Evolutionary conservation across 1,284 basidiomycete genomes (phyloP).

Genomic region (Puccinia novopanici): DNA sequence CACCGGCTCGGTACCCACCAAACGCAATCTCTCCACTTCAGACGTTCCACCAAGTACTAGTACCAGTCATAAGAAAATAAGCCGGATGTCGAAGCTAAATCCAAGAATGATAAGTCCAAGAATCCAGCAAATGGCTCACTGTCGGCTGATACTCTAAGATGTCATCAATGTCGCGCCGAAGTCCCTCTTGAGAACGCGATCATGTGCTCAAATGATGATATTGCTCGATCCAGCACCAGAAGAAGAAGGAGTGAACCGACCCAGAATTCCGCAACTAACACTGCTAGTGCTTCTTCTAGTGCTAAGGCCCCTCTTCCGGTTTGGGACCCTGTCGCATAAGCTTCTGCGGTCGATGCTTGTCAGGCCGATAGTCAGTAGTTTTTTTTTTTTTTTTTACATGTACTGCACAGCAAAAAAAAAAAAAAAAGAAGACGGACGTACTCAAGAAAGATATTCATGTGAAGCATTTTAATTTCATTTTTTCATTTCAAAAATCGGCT

Average conservation of each 20-base stretch:
- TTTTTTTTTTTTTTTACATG: not conserved
- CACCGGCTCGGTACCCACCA: conserved; percentile 3
- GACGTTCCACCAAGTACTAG: conserved; percentile 4
- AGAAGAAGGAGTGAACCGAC: conserved; percentile 9
- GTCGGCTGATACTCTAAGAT: conserved; percentile 11
- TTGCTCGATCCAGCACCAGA: not conserved
- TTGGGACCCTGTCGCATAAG: conserved; percentile 19
- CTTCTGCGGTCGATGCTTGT: conserved; percentile 43
- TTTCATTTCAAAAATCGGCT: not conserved
- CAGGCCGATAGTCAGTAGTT: conserved; percentile 46
- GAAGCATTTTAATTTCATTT: not conserved
- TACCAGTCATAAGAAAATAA: conserved; percentile 20
- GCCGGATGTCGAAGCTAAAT: not conserved
- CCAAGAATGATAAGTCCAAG: conserved; percentile 9
- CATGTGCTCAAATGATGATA: conserved; percentile 31
- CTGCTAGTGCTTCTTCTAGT: not conserved
- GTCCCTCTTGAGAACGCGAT: conserved; percentile 23
- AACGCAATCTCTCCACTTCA: conserved; percentile 16
- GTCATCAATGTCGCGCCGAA: conserved; percentile 47
- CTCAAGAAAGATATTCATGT: conserved; percentile 3
- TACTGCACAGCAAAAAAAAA: not conserved
- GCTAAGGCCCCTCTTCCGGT: not conserved
- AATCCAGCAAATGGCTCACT: not conserved
- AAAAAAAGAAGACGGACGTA: not conserved
- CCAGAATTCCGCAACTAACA: not conserved